phyloP scores from a whole-genome alignment of 2,329 filamentous ascomycete genomes.

The Orbilia blumenaviensis region DNA sequence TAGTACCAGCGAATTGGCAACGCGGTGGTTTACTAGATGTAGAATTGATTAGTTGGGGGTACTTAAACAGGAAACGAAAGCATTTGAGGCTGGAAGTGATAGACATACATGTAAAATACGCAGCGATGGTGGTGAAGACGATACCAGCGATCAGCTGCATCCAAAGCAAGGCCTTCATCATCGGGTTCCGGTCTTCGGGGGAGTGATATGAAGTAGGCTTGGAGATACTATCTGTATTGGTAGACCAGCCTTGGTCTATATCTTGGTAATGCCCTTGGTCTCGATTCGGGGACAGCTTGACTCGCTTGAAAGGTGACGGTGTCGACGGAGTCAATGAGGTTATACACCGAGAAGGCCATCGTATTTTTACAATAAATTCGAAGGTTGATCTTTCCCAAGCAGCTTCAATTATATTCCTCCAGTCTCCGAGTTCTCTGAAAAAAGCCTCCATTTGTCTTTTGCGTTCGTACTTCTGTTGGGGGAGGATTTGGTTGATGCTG shows the following conservation, averaged over 20 bases:
- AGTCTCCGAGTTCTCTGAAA: constrained; percentile 26
- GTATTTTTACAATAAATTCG: constrained; percentile 32
- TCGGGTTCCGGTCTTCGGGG: constrained; percentile 10
- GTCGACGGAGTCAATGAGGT: background rate
- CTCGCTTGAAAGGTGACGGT: background rate
- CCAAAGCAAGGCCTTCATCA: constrained; percentile 37
- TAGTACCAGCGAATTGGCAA: constrained; percentile 30
- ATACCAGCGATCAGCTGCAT: constrained; percentile 51
- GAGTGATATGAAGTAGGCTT: background rate
- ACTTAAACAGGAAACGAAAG: no score
- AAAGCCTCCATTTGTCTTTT: constrained; percentile 26
- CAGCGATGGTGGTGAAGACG: constrained; percentile 39
- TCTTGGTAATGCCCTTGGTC: background rate
- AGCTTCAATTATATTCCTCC: constrained; percentile 46
- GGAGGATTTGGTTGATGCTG: constrained; percentile 44
- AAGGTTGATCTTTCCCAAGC: constrained; percentile 29
- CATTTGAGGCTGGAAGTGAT: no score
- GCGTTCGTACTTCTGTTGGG: constrained; percentile 32
- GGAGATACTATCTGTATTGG: background rate
- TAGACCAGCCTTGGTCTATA: background rate
- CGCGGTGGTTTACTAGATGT: constrained; percentile 41
- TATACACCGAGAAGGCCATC: constrained; percentile 29
- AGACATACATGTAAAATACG: constrained; percentile 38
- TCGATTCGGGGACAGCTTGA: background rate
- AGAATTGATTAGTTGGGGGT: no score